These are phyloP conservation scores for Myriosclerotinia curreyana DNA, from an alignment of 2,329 filamentous ascomycete species.

Conservation along the genomic window DNA sequence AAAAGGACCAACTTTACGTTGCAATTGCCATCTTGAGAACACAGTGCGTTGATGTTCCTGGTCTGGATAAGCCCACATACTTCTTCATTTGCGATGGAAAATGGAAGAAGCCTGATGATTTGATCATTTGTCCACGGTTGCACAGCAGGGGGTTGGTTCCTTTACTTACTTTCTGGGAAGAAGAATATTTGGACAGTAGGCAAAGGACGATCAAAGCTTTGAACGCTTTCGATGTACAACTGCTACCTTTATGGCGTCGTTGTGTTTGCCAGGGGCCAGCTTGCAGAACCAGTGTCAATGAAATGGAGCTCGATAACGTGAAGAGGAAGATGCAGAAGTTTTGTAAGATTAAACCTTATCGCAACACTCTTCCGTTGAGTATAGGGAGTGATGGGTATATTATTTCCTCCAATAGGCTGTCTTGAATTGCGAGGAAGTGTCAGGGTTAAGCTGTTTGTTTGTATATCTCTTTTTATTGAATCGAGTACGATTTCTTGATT, in stretches of 20 bases:
- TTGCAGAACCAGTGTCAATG: background rate
- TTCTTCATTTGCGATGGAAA: background rate
- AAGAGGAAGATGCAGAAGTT: background rate
- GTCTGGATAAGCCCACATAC: too few species aligned
- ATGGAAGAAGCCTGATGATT: constrained; percentile 4
- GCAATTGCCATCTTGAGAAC: background rate
- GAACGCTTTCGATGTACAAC: background rate
- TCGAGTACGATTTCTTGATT: background rate
- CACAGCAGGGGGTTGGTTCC: background rate
- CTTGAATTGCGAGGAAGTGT: background rate
- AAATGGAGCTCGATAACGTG: background rate
- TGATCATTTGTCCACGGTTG: constrained; percentile 8
- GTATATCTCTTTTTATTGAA: background rate
- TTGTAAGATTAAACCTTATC: background rate
- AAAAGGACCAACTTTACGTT: background rate
- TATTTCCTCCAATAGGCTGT: too few species aligned
- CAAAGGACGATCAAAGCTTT: too few species aligned
- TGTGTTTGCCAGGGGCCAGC: constrained; percentile 6
- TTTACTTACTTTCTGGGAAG: background rate
- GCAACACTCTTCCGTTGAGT: too few species aligned
- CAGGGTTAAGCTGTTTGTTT: background rate
- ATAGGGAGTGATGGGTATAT: background rate
- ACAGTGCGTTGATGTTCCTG: background rate
- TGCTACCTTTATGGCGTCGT: background rate
- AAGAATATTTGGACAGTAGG: background rate